Conservation (phyloP, 139 green algal species). For the Micromonas pusilla region DNA sequence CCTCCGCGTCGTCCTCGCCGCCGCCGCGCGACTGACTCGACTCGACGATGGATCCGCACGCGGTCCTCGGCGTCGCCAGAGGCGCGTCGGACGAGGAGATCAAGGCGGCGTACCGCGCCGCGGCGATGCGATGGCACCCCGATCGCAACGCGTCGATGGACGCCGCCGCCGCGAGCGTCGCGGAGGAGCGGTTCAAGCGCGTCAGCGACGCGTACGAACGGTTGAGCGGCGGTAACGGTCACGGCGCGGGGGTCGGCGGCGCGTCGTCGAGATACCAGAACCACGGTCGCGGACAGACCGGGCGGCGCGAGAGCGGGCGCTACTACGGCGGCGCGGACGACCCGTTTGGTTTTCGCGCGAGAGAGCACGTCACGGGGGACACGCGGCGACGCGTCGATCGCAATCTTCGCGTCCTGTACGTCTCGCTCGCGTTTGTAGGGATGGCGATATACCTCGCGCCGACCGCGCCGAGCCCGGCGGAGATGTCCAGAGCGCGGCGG, state of each 20-base stretch:
- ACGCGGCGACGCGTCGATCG: background rate
- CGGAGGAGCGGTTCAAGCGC: constrained; percentile 80
- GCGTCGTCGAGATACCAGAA: too few relatives aligned
- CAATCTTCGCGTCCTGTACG: background rate
- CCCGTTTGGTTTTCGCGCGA: background rate
- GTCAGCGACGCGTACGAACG: constrained; percentile 94
- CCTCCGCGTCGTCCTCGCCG: background rate
- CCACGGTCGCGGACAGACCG: too few relatives aligned
- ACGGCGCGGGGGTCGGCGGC: too few relatives aligned
- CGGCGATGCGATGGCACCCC: constrained; percentile 63
- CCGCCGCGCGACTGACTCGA: background rate
- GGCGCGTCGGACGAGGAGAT: constrained; percentile 55
- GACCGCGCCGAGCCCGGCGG: too few relatives aligned
- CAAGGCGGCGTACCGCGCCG: constrained; percentile 55
- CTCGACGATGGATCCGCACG: constrained; percentile 32
- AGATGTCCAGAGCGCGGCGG: background rate
- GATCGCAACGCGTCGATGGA: constrained; percentile 51
- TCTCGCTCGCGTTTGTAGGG: background rate
- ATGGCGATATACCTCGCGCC: background rate
- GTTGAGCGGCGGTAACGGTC: constrained; percentile 60
- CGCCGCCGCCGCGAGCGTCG: background rate
- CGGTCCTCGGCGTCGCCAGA: constrained; percentile 37
- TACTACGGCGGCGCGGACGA: background rate
- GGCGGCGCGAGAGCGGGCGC: background rate
- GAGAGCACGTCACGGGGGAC: background rate